These are phyloP conservation scores for Diaporthe aspalathi DNA, from an alignment of 2,329 filamentous ascomycete genomes.

Conservation along the genomic window DNA sequence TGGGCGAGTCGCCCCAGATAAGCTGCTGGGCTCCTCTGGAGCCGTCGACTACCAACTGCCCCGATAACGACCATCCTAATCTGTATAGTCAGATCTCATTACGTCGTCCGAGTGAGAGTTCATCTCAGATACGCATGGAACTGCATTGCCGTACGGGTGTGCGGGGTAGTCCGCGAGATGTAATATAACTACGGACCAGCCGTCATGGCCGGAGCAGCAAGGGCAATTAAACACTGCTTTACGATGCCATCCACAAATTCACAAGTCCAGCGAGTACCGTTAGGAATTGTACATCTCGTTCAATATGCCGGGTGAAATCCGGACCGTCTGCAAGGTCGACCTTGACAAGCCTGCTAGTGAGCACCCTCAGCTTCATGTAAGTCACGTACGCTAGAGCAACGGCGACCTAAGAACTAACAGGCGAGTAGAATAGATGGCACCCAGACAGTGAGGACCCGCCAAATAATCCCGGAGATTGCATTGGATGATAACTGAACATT, in stretches of 20 bases:
- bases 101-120: constrained; percentile 31
- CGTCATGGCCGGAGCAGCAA: not conserved
- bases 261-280: not conserved
- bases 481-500: not conserved
- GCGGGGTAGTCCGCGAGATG: constrained; percentile 37
- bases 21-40: constrained; percentile 13
- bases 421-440: constrained; percentile 85
- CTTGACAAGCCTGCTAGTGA: constrained; percentile 77
- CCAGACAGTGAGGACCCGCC: constrained; percentile 75
- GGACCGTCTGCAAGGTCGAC: constrained; percentile 77
- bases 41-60: constrained; percentile 16
- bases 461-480: not conserved
- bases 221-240: not conserved
- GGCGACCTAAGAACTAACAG: not conserved
- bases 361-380: constrained; percentile 77
- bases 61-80: constrained; percentile 31
- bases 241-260: not conserved
- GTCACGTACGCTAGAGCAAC: constrained; percentile 45
- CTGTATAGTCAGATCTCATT: constrained; percentile 27
- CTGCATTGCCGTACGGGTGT: constrained; percentile 29
- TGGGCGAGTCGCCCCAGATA: constrained; percentile 34
- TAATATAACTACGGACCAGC: constrained; percentile 19
- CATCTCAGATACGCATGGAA: constrained; percentile 7
- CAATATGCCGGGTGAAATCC: constrained; percentile 56
- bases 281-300: not conserved